Base-by-base conservation (phyloP, 345 rosid species). In the Punica granatum region DNA sequence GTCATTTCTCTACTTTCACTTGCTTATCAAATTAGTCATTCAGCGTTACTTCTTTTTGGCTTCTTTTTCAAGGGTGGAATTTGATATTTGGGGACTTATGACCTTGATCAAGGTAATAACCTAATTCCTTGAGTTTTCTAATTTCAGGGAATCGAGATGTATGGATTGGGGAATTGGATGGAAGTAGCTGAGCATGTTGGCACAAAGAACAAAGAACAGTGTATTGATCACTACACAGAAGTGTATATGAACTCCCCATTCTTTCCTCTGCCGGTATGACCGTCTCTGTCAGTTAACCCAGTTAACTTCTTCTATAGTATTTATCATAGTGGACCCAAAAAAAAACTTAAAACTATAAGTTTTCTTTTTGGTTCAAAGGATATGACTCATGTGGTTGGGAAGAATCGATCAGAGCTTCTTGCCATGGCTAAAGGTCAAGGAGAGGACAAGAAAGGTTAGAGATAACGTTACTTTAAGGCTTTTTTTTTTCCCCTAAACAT, bases 171-270 rank as follows among this genome's bases (percentile, higher is more conserved):
- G 34, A 94, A 94, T 76, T 94, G 99, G 99, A 72, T 89, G 26
- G 99, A 94, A 78, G 86, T 92, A 21, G 95, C 95, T 1, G 99
- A 91, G 82, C 99, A 94, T 77, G 99, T 94, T 25, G 99, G 99
- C 64, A 94, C 98, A 21, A 94, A 94, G 87, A 86, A 76, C 79
- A 94, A 92, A 86, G 93, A 89, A 76, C 74, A 70, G 63, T 94
- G 99, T 72, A 85, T 94, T 64, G 89, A 88, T 43, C 99, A 94
- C 82, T 92, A 86, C 61, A 71, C 46, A 14, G 82, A 79, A 76
- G 81, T 86, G 39, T 94, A 94, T 77, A 79, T 89, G 88, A 85
- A 82, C 72, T 94, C 99, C 30, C 88, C 85, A 1, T 80, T 71
- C 79, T 94, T 94, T 78, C 99, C 99, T 53, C 92, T 94, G 65